Conservation (phyloP, 257 asterid species). For the Solanum paucissectum region DNA sequence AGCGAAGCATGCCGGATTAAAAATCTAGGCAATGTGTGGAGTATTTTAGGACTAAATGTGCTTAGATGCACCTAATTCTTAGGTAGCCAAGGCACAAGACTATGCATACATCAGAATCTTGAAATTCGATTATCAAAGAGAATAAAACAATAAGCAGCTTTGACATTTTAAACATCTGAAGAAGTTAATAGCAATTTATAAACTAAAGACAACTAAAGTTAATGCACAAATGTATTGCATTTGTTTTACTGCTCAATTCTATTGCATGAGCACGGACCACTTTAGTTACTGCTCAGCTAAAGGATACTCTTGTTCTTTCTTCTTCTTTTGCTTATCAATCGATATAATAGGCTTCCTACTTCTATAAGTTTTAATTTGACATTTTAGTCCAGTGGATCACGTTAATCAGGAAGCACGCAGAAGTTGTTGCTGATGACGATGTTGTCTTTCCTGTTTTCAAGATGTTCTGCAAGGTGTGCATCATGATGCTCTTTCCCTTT, state of each 20-base stretch:
- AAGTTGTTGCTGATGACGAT: constrained; percentile 62
- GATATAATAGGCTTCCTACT: not conserved
- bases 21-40: not conserved
- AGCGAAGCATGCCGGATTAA: not conserved
- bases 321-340: not conserved
- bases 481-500: not conserved
- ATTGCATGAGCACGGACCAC: not conserved
- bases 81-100: not conserved
- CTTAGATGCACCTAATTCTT: not conserved
- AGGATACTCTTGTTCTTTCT: not conserved
- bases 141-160: not conserved
- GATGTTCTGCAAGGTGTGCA: constrained; percentile 71
- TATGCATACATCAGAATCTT: not conserved
- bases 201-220: not conserved
- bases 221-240: not conserved
- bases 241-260: not conserved
- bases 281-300: not conserved
- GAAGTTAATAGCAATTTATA: not conserved
- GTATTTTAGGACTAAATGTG: not conserved
- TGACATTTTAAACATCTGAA: not conserved
- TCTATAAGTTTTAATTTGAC: not conserved
- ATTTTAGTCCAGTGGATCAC: constrained; percentile 67
- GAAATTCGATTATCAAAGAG: not conserved
- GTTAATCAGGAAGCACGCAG: constrained; percentile 67
- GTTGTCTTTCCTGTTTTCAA: constrained; percentile 48